These are phyloP conservation scores for Metschnikowia corniflorae DNA, from an alignment of 805 yeast genomes.

Conservation along the genomic window DNA sequence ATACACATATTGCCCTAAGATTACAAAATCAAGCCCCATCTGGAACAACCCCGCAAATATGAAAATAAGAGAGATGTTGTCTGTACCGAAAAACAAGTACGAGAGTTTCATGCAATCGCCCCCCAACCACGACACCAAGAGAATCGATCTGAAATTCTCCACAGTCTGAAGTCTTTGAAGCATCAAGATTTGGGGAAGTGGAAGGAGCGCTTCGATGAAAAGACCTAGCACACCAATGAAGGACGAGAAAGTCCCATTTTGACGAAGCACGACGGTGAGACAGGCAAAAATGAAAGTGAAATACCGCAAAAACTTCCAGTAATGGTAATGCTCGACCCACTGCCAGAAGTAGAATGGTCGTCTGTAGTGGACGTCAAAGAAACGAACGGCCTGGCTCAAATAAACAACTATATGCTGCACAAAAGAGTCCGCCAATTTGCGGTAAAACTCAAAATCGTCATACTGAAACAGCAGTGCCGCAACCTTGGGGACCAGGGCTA, in stretches of 20 bases:
- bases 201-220: constrained; percentile 66
- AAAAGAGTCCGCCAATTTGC: constrained; percentile 5
- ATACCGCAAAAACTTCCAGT: constrained; percentile 50
- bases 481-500: constrained; percentile 16
- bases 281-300: constrained; percentile 42
- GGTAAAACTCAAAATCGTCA: constrained; percentile 10
- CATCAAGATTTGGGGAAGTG: constrained; percentile 75
- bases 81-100: constrained; percentile 73
- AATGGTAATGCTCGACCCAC: constrained; percentile 60
- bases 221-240: constrained; percentile 61
- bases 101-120: constrained; percentile 81
- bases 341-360: constrained; percentile 80
- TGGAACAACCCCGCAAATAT: constrained; percentile 73
- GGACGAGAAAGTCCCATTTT: constrained; percentile 39
- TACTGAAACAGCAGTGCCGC: constrained; percentile 9
- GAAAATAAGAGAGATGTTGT: constrained; percentile 61
- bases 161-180: constrained; percentile 63
- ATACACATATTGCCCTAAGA: constrained; percentile 69
- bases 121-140: constrained; percentile 80
- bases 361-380: constrained; percentile 67
- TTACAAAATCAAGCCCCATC: constrained; percentile 67
- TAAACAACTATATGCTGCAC: constrained; percentile 12
- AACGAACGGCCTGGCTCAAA: constrained; percentile 39
- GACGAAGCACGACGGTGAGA: constrained; percentile 38
- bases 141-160: constrained; percentile 73